Evolutionary conservation across 2,329 filamentous ascomycete species (phyloP), one percentile per base, ranked within the genome.

Genomic region (Zalaria obscura): DNA sequence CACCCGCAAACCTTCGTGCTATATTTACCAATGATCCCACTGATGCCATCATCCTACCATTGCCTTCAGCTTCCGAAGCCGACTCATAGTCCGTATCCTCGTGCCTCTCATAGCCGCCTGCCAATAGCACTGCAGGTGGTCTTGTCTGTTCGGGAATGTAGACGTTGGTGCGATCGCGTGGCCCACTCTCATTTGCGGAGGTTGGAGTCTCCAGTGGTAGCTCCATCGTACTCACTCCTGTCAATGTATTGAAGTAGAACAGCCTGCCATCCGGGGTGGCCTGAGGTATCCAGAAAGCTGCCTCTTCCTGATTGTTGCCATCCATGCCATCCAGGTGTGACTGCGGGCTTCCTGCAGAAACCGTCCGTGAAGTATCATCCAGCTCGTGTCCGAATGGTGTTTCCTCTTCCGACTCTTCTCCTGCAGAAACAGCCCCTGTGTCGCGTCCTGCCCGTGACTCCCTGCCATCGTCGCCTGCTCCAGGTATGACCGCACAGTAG

Each of bases 171-270:
- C 87, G 80, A 61, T 96, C 87, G 50, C 82, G 75, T 2, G 91
- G 91, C 1, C 89, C 89, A 42, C 74, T 82, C 62, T 98, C 91
- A 48, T 77, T 80, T 11, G 76, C 63, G 5, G 83, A 85, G 1
- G 78, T 78, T 1, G 91, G 88, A 10, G 89, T 89, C 59, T 98
- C 91, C 26, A 98, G 71, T 2, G 91, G 91, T 46, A 98, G 68
- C 58, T 98, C 91, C 76, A 88, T 91, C 48, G 84, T 93, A 56
- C 84, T 93, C 55, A 93, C 86, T 42, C 89, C 88, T 0, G 91
- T 98, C 66, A 95, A 78, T 47, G 89, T 96, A 62, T 98, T 98
- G 72, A 93, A 96, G 65, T 96, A 98, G 63, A 93, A 98, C 25
- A 98, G 65, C 43, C 88, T 76, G 41, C 91, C 91, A 58, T 96